These are phyloP conservation scores for Apiospora arundinis DNA, from an alignment of 2,329 filamentous ascomycete species.

Conservation along the genomic window DNA sequence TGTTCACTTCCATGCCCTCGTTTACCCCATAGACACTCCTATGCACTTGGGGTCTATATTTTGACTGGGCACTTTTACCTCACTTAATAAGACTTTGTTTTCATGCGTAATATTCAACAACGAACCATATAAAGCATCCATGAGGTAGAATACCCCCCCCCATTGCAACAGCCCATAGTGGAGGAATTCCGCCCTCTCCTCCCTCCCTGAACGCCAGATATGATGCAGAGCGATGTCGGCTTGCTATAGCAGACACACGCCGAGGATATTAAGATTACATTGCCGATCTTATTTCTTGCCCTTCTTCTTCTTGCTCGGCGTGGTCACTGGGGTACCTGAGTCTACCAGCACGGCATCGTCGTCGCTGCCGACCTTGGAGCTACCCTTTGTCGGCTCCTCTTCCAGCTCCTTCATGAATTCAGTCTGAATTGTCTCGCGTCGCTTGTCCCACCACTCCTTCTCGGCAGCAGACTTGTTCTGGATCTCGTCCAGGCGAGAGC, in stretches of 20 bases:
- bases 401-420: conserved; percentile 88
- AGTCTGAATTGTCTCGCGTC: conserved; percentile 72
- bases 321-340: conserved; percentile 45
- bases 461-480: conserved; percentile 74
- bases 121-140: background rate
- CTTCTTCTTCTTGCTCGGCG: conserved; percentile 61
- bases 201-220: conserved; percentile 3
- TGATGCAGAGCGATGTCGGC: conserved; percentile 5
- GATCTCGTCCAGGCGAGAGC: conserved; percentile 77
- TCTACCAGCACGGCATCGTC: conserved; percentile 84
- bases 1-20: conserved; percentile 10
- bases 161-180: background rate
- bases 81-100: conserved; percentile 16
- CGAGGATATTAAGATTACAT: conserved; percentile 1
- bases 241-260: background rate
- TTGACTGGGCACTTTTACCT: background rate
- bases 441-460: conserved; percentile 92
- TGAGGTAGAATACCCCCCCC: background rate
- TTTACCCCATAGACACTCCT: background rate
- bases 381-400: conserved; percentile 54
- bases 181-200: background rate
- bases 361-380: conserved; percentile 58
- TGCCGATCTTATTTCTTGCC: conserved; percentile 60
- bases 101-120: background rate
- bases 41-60: conserved; percentile 3